A percentile compares a stretch with the other conserved stretches of the same genome.
These are phyloP conservation scores for Periconia sp. DNA, from an alignment of 2,329 filamentous ascomycete species.

Conservation along the genomic window DNA sequence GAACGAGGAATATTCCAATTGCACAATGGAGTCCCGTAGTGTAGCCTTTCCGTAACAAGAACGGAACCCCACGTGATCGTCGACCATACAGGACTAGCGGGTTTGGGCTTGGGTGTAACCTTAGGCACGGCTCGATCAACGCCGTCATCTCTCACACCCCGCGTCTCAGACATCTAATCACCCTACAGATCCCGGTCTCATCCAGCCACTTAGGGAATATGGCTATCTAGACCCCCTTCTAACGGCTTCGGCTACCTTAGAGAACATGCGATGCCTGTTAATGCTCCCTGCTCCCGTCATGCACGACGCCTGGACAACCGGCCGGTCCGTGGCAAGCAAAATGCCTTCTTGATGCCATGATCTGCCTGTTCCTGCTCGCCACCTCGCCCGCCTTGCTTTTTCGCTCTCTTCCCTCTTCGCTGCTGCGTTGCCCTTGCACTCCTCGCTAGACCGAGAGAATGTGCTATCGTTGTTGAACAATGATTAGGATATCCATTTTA, in stretches of 20 bases:
- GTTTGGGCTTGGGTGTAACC: too few relatives aligned
- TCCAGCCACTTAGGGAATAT: neutral
- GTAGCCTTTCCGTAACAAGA: too few relatives aligned
- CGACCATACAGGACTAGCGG: too few relatives aligned
- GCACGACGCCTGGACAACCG: conserved; percentile 10
- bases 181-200: neutral
- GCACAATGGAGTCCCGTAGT: too few relatives aligned
- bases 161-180: conserved; percentile 12
- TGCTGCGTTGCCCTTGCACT: conserved; percentile 9
- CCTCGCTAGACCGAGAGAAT: conserved; percentile 29
- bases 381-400: conserved; percentile 3
- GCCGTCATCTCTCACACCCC: conserved; percentile 11
- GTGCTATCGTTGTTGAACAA: conserved; percentile 36
- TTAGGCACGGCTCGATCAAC: neutral
- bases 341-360: conserved; percentile 14
- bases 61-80: too few relatives aligned
- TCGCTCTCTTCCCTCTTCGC: conserved; percentile 4
- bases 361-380: conserved; percentile 5
- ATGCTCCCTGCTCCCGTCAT: conserved; percentile 10
- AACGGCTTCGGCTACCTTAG: conserved; percentile 1
- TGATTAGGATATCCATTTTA: conserved; percentile 25
- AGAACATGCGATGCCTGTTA: conserved; percentile 10
- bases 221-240: neutral
- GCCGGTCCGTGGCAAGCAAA: conserved; percentile 9
- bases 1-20: too few relatives aligned